Evolutionary conservation across 257 asterid species (phyloP), one percentile per base, ranked within the genome.

Genomic region (Perilla frutescens): DNA sequence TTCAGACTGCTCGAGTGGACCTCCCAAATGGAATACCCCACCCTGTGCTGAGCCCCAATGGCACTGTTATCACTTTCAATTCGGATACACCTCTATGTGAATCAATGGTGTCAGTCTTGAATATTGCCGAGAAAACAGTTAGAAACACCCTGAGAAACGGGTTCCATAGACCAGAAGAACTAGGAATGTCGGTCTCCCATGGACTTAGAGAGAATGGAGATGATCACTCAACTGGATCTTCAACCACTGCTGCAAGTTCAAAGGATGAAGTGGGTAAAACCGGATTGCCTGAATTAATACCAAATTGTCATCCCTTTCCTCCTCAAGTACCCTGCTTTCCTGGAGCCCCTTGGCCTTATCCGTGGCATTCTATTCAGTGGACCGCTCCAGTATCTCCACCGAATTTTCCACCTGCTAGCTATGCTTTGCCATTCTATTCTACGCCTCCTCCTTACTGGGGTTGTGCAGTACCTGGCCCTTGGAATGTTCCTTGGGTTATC

Each of bases 341-440:
- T 0, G 81, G 78, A 61, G 76, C 70, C 40, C 81, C 81, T 0
- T 80, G 82, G 81, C 77, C 87, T 13, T 83, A 80, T 76, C 83
- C 83, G 0, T 80, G 80, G 79, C 79, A 74, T 71, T 62, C 86
- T 1, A 74, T 77, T 73, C 86, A 62, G 12, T 86, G 88, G 88
- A 77, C 71, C 5, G 14, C 84, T 49, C 76, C 79, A 32, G 41
- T 71, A 12, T 56, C 89, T 67, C 66, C 80, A 7, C 77, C 87
- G 45, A 49, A 82, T 50, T 71, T 78, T 32, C 68, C 70, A 11
- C 79, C 88, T 11, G 45, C 76, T 54, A 75, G 87, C 71, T 81
- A 80, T 75, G 86, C 96, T 1, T 3, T 85, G 41, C 82, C 89
- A 8, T 84, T 84, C 53, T 91, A 78, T 71, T 78, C 96, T 14